Evolutionary conservation across 805 yeast genomes (phyloP).

Genomic region (Cyberlindnera misumaiensis): DNA sequence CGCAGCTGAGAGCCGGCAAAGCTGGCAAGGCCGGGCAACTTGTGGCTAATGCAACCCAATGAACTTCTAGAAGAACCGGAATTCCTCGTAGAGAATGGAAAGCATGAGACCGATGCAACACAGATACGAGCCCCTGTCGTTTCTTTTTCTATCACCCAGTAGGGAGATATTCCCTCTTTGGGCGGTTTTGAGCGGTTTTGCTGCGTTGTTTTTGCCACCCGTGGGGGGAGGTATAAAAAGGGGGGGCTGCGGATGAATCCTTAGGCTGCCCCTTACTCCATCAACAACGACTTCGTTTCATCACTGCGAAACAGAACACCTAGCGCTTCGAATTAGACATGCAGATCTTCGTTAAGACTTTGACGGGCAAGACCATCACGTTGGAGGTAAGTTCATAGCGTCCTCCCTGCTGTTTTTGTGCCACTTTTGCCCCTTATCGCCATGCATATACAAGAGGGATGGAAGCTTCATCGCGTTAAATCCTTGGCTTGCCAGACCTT

Average conservation of each 20-base stretch:
- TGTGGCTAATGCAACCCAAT: no score
- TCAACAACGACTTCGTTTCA: no score
- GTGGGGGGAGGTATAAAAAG: not conserved
- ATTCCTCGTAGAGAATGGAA: no score
- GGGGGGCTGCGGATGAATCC: not conserved
- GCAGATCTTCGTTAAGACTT: conserved; percentile 88
- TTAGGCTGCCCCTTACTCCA: no score
- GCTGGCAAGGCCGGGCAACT: no score
- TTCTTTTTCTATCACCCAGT: no score
- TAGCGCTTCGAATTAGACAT: conserved; percentile 26
- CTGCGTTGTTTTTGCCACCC: not conserved
- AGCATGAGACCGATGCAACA: no score
- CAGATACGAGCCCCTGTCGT: no score
- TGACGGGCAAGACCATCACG: conserved; percentile 88
- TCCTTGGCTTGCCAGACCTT: no score
- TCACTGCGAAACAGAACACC: conserved; percentile 24
- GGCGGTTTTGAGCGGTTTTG: no score
- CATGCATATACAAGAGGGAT: conserved; percentile 2
- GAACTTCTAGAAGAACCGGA: no score
- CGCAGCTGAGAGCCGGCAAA: not conserved
- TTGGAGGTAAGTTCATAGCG: conserved; percentile 39
- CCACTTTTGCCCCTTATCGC: conserved; percentile 10
- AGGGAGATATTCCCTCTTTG: no score
- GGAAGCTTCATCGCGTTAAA: not conserved
- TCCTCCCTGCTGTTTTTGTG: conserved; percentile 5